Evolutionary conservation across 768 basidiomycete genomes (phyloP), one percentile per base, ranked within the genome.

Genomic region (Inosperma sp.): DNA sequence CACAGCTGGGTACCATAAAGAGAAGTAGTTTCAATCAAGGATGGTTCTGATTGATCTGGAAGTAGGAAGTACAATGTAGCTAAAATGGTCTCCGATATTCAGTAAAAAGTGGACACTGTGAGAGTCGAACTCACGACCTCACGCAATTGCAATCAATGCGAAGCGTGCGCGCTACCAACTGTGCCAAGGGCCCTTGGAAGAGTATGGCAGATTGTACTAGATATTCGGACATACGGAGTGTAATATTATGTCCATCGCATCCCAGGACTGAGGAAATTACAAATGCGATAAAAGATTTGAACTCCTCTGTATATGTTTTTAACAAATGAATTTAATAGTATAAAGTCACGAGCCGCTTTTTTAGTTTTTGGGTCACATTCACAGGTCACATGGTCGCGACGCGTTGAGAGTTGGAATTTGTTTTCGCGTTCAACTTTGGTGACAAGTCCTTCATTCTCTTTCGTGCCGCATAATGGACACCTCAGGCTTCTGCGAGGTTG

Each of bases 401-500:
- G 50, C 50, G 50, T 45, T 36, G 14, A 30, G 30, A 31, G 49
- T 41, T 44, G 5, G n/a, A n/a, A 19, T 14, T 23, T 29, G 17
- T 16, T 19, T 22, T 34, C 10, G 22, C 17, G 13, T 49, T 9
- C 31, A 35, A 51, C 49, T n/a, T 19, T 29, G 19, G 16, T 7
- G 5, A 5, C 27, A 25, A 26, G 13, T 29, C 27, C 27, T 8
- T 21, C 39, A 17, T 36, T 40, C 48, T 37, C 25, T 14, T 25
- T 3, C 9, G 16, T 14, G 47, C 35, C 43, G 26, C 37, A n/a
- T 16, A 26, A 71, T 68, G 78, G 76, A 79, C 51, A 68, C 68
- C 16, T 63, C 63, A 30, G 68, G 68, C 17, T 70, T 72, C 35
- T 75, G 68, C 55, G 79, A 80, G 54, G 70, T 84, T n/a, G 86